Base-by-base conservation (phyloP, 23 red algal genomes). In the Rhodosorus marinus region DNA sequence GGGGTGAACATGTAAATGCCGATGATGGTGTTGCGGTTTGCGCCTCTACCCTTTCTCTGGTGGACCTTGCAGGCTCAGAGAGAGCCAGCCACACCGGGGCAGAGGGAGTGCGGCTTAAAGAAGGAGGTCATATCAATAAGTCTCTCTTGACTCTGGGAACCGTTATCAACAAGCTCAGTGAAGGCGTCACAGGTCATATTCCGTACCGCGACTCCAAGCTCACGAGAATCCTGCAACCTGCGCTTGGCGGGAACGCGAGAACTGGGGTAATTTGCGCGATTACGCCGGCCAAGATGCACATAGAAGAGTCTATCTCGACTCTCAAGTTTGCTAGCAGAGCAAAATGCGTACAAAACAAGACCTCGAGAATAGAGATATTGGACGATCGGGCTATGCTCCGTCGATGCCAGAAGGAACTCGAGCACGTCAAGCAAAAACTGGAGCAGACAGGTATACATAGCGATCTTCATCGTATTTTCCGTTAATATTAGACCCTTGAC, bases 141-240 rank as follows among this genome's bases (percentile, higher is more conserved):
- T 69, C 59, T 31, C 67, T 98, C 0, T 55, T 82, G 17, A 82
- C 90, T 2, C 64, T 98, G 21, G 90, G 90, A 14, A 98, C 52
- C 45, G 90, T 98, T 6, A 98, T 98, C 52, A 85, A 85, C 66
- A 82, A 82, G 43, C 70, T 98, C 29, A 69, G 62, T 32, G 49
- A 68, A 2, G 64, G 72, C 11, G 51, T 26, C 29, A 34, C 35
- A 21, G 59, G 64, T 26, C 90, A 98, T 52, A 98, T 98, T 41
- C 90, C 78, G 1, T 98, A 85, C 60, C 70, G 90, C 28, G 90
- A 98, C 35, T 98, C 90, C 1, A 98, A 98, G 54, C 65, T 98
- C 23, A 98, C 90, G 21, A 59, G 78, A 8, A 63, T 98, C n/a
- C 50, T 98, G 6, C 78, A 98, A 47, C 76, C 78, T 6, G 78